Conservation (phyloP, 169 alveolate species). For the Eimeria nieschulzi region DNA sequence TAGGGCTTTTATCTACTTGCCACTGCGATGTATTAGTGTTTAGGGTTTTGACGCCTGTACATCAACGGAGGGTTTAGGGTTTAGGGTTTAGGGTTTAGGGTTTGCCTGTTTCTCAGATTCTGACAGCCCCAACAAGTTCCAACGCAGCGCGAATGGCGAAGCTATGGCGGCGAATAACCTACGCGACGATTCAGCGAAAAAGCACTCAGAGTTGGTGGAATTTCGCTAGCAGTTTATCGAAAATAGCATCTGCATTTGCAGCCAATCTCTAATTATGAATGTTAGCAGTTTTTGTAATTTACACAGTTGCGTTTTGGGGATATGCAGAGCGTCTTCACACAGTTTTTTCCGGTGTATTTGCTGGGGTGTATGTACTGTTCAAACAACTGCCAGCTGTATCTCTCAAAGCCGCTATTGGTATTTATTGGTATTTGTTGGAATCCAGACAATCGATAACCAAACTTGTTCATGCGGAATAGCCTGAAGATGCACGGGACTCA, state of each 20-base stretch:
- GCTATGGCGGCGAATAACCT: constrained; percentile 42
- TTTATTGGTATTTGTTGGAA: too few species aligned
- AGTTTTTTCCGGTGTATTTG: too few species aligned
- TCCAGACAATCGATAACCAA: too few species aligned
- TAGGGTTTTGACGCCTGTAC: not conserved
- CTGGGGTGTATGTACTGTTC: too few species aligned
- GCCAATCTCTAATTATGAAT: constrained; percentile 31
- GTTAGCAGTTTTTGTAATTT: not conserved
- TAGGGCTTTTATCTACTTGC: not conserved
- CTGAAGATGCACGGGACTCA: too few species aligned
- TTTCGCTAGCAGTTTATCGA: constrained; percentile 36
- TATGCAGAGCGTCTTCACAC: too few species aligned
- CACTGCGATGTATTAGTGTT: not conserved
- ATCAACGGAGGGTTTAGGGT: not conserved
- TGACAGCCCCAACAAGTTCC: not conserved
- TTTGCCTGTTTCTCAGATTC: not conserved
- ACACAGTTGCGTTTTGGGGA: too few species aligned
- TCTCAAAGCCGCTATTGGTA: too few species aligned
- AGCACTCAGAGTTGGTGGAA: constrained; percentile 53
- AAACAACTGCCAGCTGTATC: too few species aligned
- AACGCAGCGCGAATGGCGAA: constrained; percentile 56
- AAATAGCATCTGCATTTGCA: constrained; percentile 52
- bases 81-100: not conserved
- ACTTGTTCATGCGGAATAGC: too few species aligned
- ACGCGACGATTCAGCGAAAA: constrained; percentile 11